phyloP scores from a whole-genome alignment of 2,329 filamentous ascomycete genomes.

The Calonectria pseudoturangicola region DNA sequence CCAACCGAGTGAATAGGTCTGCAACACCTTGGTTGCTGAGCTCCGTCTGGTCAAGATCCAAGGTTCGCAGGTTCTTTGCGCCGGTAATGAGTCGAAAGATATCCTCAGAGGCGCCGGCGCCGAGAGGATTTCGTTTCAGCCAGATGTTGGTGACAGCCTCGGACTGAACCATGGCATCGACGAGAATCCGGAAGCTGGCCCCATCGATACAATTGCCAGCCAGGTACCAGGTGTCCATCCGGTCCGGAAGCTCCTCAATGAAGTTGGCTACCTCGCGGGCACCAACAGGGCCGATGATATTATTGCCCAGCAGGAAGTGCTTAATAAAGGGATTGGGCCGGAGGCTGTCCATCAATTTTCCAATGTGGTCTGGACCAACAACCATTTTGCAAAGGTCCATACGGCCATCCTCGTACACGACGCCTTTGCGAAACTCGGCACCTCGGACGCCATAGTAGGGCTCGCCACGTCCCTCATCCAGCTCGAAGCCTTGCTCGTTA shows the following conservation, averaged over 20 bases:
- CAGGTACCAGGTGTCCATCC: conserved; percentile 74
- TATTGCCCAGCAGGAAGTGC: conserved; percentile 73
- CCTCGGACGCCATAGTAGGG: conserved; percentile 60
- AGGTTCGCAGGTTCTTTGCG: conserved; percentile 65
- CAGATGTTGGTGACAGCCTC: conserved; percentile 69
- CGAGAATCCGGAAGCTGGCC: conserved; percentile 63
- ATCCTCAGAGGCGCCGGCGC: conserved; percentile 60
- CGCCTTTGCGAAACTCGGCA: conserved; percentile 61
- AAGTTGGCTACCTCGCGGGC: conserved; percentile 68
- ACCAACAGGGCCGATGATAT: conserved; percentile 70
- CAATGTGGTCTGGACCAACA: conserved; percentile 70
- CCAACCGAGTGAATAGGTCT: conserved; percentile 64
- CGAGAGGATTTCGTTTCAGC: conserved; percentile 73
- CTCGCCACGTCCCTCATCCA: conserved; percentile 61
- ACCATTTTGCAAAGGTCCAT: conserved; percentile 75
- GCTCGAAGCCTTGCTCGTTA: conserved; percentile 52
- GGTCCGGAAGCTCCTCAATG: conserved; percentile 64
- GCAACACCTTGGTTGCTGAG: conserved; percentile 68
- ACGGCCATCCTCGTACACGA: conserved; percentile 70
- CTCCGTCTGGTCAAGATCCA: conserved; percentile 73
- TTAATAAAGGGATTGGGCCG: conserved; percentile 67
- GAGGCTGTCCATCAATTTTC: conserved; percentile 69
- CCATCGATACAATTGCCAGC: conserved; percentile 72
- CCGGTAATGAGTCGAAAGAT: conserved; percentile 66
- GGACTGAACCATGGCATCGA: conserved; percentile 66